Evolutionary conservation across 352 stramenopile genomes (phyloP), one percentile per base, ranked within the genome.

Genomic region (Phytophthora pistaciae): DNA sequence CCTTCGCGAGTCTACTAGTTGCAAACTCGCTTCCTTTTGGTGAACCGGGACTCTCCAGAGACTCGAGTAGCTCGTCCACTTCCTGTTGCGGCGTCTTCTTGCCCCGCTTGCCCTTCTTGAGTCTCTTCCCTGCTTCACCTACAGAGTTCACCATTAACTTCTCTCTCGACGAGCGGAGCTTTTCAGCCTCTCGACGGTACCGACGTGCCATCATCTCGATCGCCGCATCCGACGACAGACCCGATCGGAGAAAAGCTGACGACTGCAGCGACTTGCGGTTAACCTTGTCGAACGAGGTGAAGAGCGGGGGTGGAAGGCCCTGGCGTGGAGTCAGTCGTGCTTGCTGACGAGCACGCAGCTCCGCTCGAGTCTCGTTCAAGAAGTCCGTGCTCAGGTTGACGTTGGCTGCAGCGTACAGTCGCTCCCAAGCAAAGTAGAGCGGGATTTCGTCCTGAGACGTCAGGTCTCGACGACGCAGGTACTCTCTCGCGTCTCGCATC

Each of bases 361-460:
- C 82, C 1, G 25, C 40, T 0, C 67, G 52, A 0, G 70, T 77
- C 66, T 90, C 82, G 7, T 59, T 56, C 49, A 86, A 40, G 11
- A 85, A 88, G 48, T 90, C 76, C 3, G 80, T 73, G 52, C 76
- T 88, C 5, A 86, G 54, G 20, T 83, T 87, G 20, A 72, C 61
- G 33, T 88, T 87, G 1, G 74, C 75, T 5, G 79, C 60, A 18
- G 80, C 65, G 18, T 88, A 90, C 27, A 90, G 59, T 13, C 82
- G 70, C 16, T 88, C 63, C 82, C 82, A 90, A 1, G 82, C 82
- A 29, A 88, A 90, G 57, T 88, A 90, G 18, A 90, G 60, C 18
- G 82, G 82, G 9, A 77, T 59, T 16, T 90, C 82, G 6, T 90
- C 79, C 16, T 88, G 66, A 6, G 82, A 90, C 9, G 59, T 72